Percentiles rank a stretch among this genome's conserved stretches.
phyloP scores from a whole-genome alignment of 306 rosid genomes.

The Neltuma alba region DNA sequence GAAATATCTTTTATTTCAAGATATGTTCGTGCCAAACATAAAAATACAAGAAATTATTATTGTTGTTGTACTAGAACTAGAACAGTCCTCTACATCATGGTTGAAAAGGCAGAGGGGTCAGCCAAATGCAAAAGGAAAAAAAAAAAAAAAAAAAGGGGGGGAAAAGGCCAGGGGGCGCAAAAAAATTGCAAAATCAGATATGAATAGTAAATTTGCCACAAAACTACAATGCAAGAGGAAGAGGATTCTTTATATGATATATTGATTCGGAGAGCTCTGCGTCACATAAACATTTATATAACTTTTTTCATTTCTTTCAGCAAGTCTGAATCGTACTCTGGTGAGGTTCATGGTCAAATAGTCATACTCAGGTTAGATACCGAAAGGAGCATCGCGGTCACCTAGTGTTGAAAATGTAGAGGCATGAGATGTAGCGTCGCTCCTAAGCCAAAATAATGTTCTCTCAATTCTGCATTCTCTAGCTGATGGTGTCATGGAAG shows the following conservation, averaged over 20 bases:
- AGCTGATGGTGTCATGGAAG: background rate
- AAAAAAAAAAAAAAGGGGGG: too few species aligned
- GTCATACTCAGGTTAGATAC: background rate
- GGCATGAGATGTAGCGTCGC: background rate
- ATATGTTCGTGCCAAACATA: background rate
- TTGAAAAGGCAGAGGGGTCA: background rate
- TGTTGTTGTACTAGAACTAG: background rate
- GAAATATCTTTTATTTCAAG: background rate
- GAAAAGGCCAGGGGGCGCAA: too few species aligned
- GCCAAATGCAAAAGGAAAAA: background rate
- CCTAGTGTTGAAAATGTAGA: background rate
- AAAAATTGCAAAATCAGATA: background rate
- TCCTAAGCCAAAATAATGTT: background rate
- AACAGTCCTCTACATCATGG: background rate
- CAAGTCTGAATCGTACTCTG: background rate
- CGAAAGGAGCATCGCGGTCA: background rate
- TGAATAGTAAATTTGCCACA: background rate
- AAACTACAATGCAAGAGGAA: background rate
- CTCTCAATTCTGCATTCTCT: background rate
- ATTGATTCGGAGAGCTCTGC: background rate
- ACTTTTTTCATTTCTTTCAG: background rate
- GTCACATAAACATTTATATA: background rate
- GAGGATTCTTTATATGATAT: background rate
- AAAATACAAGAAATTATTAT: background rate
- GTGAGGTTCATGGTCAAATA: too few species aligned